Base-by-base conservation (phyloP, 2,329 filamentous ascomycete species). In the Talaromyces piceae region DNA sequence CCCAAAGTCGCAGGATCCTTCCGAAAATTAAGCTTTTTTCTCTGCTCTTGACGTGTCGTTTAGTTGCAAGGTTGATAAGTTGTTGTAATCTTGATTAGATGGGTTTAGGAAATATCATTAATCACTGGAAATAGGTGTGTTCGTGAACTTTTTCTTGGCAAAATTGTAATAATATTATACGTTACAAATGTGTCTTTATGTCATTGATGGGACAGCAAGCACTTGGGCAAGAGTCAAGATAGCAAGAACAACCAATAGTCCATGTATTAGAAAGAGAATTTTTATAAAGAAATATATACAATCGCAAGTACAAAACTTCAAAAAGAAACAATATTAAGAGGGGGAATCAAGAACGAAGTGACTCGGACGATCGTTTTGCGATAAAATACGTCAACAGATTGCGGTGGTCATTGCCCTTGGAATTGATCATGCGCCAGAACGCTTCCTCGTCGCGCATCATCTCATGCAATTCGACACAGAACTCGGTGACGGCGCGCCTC, bases 401-500 rank as follows among this genome's bases (percentile, higher is more conserved):
- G 39, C 59, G 56, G 23, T 60, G 54, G 39, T 62, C 61, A 46
- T 56, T 58, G 13, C 49, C 57, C 26, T 55, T 47, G 13, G 57
- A 56, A 31, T 57, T 56, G 23, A 63, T 57, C 54, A 61, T 59
- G 33, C 56, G 51, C 56, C 57, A 60, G 49, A 61, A 62, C 31
- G 51, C 50, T 13, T 62, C 57, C 54, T 64, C 60, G 3, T 60
- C 55, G 31, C 56, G 54, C 20, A 62, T 54, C 57, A 61, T 60
- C 31, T 57, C 54, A 43, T 60, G 57, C n/a, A 63, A 41, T 43
- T 60, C 56, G 3, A 61, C 56, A 41, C 58, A 59, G 26, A 61
- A 59, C 44, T 69, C 64, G 9, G 67, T 67, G 5, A 66, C 65
- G 28, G 67, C 63, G 39, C 69, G 65, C 16, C 70, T 61, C 37